Percentiles rank a stretch among this genome's conserved stretches.
Conservation (phyloP, 352 stramenopile species). For the Globisporangium heterothallicum region DNA sequence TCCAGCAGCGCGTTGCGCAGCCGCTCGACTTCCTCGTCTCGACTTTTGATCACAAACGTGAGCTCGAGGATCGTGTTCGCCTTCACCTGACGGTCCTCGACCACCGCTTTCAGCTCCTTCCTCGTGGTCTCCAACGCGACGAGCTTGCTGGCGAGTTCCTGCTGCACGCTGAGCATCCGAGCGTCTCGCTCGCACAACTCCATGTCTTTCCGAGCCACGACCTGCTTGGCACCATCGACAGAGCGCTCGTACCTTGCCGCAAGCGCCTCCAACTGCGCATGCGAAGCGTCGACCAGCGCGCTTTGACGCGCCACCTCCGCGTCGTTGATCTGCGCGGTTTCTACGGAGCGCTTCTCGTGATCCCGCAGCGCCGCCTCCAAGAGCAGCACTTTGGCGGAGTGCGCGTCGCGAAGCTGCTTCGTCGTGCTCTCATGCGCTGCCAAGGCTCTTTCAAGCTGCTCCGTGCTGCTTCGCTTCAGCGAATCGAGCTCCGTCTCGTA, state of each 20-base stretch:
- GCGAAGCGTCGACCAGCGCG: conserved; percentile 17
- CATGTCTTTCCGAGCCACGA: conserved; percentile 37
- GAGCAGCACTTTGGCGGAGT: conserved; percentile 29
- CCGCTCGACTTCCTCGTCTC: conserved; percentile 63
- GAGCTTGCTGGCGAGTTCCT: conserved; percentile 15
- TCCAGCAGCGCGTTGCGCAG: conserved; percentile 43
- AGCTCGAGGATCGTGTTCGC: conserved; percentile 60
- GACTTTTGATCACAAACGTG: conserved; percentile 73
- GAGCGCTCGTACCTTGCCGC: conserved; percentile 9
- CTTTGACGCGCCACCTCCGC: conserved; percentile 19
- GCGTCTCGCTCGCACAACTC: conserved; percentile 27
- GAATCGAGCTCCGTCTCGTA: conserved; percentile 50
- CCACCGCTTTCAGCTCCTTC: conserved; percentile 21
- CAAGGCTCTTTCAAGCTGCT: conserved; percentile 26
- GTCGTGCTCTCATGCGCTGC: conserved; percentile 25
- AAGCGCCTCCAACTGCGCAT: conserved; percentile 18
- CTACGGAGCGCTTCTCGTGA: conserved; percentile 22
- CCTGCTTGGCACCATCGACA: conserved; percentile 17
- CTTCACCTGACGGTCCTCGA: conserved; percentile 47
- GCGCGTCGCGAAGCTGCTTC: conserved; percentile 36
- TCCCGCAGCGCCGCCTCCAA: conserved; percentile 49
- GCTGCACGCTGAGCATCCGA: conserved; percentile 20
- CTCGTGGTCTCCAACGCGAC: conserved; percentile 20
- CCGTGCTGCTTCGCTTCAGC: conserved; percentile 25
- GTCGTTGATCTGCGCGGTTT: conserved; percentile 18